Conservation (phyloP, 441 rosid species). For the Raphanus hybrid region DNA sequence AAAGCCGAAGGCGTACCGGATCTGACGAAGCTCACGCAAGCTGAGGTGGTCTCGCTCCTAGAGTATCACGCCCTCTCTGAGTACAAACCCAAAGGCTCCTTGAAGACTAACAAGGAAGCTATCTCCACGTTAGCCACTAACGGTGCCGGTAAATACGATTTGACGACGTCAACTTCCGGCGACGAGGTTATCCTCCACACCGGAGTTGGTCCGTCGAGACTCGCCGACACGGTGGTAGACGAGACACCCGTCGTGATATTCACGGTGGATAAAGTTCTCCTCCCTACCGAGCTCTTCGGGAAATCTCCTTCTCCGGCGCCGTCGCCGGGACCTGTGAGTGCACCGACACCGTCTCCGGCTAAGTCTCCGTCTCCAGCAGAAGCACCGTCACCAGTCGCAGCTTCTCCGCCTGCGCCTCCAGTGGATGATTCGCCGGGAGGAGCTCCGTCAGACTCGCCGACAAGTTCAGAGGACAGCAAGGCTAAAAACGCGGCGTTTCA, state of each 20-base stretch:
- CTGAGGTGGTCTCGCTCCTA: slow-evolving; percentile 72
- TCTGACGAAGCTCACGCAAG: slow-evolving; percentile 72
- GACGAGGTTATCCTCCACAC: slow-evolving; percentile 76
- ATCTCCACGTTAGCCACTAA: slow-evolving; percentile 75
- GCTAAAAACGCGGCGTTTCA: slow-evolving; percentile 53
- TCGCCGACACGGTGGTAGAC: slow-evolving; percentile 73
- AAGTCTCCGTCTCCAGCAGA: slow-evolving; percentile 55
- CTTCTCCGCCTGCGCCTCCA: slow-evolving; percentile 89
- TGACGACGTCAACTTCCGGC: slow-evolving; percentile 63
- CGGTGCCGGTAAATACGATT: slow-evolving; percentile 74
- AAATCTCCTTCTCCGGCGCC: slow-evolving; percentile 70
- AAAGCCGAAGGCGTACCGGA: slow-evolving; percentile 70
- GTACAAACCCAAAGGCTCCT: slow-evolving; percentile 67
- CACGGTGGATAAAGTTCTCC: slow-evolving; percentile 72
- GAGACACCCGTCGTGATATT: slow-evolving; percentile 69
- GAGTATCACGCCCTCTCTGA: slow-evolving; percentile 69
- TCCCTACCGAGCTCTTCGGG: slow-evolving; percentile 69
- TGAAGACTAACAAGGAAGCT: slow-evolving; percentile 62
- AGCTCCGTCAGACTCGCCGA: slow-evolving; percentile 68
- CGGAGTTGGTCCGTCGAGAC: slow-evolving; percentile 67
- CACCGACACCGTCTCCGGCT: slow-evolving; percentile 53
- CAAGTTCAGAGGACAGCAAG: slow-evolving; percentile 49
- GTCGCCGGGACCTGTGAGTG: slow-evolving; percentile 54
- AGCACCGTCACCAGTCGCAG: slow-evolving; percentile 65
- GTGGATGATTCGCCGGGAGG: slow-evolving; percentile 60